Conservation (phyloP, 805 yeast species). For the Ogataea henricii region DNA sequence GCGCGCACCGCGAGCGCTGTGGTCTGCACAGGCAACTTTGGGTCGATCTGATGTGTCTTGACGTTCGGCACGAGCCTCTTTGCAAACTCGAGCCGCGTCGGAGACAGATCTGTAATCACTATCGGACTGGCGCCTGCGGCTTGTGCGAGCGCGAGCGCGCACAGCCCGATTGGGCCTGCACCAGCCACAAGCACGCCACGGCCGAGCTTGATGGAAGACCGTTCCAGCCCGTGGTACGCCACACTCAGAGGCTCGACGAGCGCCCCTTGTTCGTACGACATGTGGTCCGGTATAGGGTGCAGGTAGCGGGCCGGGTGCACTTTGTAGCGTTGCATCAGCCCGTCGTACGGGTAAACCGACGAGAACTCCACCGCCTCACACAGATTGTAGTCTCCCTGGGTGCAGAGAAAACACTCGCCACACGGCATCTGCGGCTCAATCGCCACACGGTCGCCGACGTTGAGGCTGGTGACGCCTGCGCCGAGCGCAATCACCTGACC, state of each 20-base stretch:
- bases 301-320: constrained; percentile 37
- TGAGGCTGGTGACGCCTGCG: constrained; percentile 42
- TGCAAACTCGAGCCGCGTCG: constrained; percentile 48
- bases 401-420: constrained; percentile 39
- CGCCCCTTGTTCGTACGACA: constrained; percentile 55
- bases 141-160: constrained; percentile 46
- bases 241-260: constrained; percentile 56
- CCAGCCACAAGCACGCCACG: constrained; percentile 50
- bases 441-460: constrained; percentile 50
- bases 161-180: constrained; percentile 60
- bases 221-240: constrained; percentile 51
- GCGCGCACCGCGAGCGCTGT: constrained; percentile 41
- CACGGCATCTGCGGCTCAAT: constrained; percentile 60
- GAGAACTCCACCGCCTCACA: constrained; percentile 41
- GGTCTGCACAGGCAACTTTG: constrained; percentile 33
- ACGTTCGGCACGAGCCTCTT: constrained; percentile 47
- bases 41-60: constrained; percentile 44
- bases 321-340: constrained; percentile 41
- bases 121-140: constrained; percentile 57
- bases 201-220: constrained; percentile 47
- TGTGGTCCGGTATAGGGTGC: constrained; percentile 41
- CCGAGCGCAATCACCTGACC: constrained; percentile 52
- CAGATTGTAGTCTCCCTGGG: constrained; percentile 42
- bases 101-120: constrained; percentile 49
- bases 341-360: constrained; percentile 41